phyloP scores from a whole-genome alignment of 352 stramenopile species.

The Bremia lactucae region DNA sequence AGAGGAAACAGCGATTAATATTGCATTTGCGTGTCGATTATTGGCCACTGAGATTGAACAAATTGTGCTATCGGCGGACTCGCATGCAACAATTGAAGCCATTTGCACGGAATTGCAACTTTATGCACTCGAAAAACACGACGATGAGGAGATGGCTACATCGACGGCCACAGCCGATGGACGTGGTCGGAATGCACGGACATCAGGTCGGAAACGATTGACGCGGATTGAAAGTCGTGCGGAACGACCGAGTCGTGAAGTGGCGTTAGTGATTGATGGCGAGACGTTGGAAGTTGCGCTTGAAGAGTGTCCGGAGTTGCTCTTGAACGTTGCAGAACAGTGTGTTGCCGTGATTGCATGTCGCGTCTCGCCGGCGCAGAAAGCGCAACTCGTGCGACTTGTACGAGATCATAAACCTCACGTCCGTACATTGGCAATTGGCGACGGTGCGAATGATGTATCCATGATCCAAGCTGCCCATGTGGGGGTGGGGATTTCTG shows the following conservation, averaged over 20 bases:
- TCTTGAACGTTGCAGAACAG: constrained; percentile 67
- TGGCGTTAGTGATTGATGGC: constrained; percentile 70
- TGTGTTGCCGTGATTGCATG: constrained; percentile 89
- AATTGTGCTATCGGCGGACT: constrained; percentile 70
- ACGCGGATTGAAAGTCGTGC: constrained; percentile 66
- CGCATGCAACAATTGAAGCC: constrained; percentile 48
- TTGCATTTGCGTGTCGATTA: constrained; percentile 88
- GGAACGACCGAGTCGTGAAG: constrained; percentile 28
- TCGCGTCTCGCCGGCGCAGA: constrained; percentile 89
- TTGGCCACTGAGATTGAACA: constrained; percentile 89
- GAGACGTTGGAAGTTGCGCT: constrained; percentile 72
- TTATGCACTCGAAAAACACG: constrained; percentile 22
- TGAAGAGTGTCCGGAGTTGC: constrained; percentile 56
- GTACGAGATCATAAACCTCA: constrained; percentile 85
- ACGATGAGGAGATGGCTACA: constrained; percentile 18
- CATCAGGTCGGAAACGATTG: constrained; percentile 27
- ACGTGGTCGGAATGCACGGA: no score
- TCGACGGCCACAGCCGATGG: no score
- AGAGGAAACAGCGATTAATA: constrained; percentile 93
- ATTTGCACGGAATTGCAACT: constrained; percentile 55
- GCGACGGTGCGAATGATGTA: constrained; percentile 94
- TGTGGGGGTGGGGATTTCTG: constrained; percentile 88
- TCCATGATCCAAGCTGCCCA: constrained; percentile 92
- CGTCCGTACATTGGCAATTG: constrained; percentile 84
- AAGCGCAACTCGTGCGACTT: constrained; percentile 86